Conservation (phyloP, 2,329 filamentous ascomycete species). For the Microcera coccophila region DNA sequence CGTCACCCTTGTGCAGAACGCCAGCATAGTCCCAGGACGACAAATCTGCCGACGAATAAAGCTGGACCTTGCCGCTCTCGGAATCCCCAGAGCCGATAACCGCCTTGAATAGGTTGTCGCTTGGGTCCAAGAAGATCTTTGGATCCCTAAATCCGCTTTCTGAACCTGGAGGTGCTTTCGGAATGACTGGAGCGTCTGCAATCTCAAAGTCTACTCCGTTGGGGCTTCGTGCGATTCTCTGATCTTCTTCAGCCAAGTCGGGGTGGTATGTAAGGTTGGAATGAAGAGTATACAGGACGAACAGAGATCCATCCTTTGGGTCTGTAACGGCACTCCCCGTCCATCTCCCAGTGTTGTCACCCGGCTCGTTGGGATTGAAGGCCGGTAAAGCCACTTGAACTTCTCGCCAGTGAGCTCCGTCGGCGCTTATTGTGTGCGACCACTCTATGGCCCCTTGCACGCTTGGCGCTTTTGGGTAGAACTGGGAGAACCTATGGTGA, state of each 20-base stretch:
- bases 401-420: slow-evolving; percentile 25
- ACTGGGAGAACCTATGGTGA: slow-evolving; percentile 28
- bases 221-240: slow-evolving; percentile 19
- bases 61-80: slow-evolving; percentile 16
- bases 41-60: slow-evolving; percentile 17
- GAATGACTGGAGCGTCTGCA: slow-evolving; percentile 16
- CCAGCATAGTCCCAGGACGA: slow-evolving; percentile 21
- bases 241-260: slow-evolving; percentile 16
- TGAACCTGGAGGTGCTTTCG: slow-evolving; percentile 13
- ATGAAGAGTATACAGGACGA: slow-evolving; percentile 22
- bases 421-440: slow-evolving; percentile 22
- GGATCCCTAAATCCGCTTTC: slow-evolving; percentile 23
- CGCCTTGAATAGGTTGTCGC: slow-evolving; percentile 23
- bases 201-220: slow-evolving; percentile 20
- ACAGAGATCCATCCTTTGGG: slow-evolving; percentile 9
- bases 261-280: slow-evolving; percentile 22
- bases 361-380: slow-evolving; percentile 4
- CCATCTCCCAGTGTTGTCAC: slow-evolving; percentile 21
- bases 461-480: slow-evolving; percentile 19
- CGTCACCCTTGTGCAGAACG: slow-evolving; percentile 23
- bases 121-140: slow-evolving; percentile 23
- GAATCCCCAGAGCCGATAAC: slow-evolving; percentile 18
- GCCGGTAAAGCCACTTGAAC: slow-evolving; percentile 19
- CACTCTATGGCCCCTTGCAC: slow-evolving; percentile 27
- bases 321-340: slow-evolving; percentile 23